These are phyloP conservation scores for Stachybotrys chlorohalonatus DNA, from an alignment of 2,329 filamentous ascomycete species.

Conservation along the genomic window DNA sequence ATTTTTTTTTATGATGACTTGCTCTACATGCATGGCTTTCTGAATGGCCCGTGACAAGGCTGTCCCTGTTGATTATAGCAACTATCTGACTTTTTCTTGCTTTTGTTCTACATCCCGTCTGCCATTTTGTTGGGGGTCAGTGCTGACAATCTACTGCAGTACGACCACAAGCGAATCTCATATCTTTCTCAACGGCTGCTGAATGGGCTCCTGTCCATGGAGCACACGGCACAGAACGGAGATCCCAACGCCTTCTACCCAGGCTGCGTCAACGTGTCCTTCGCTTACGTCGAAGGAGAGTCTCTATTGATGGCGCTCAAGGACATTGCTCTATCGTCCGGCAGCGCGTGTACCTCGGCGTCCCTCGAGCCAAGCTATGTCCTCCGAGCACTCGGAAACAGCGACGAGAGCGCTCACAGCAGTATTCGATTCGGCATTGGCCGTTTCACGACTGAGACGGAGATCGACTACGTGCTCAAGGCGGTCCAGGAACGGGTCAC, in stretches of 20 bases:
- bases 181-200: slow-evolving; percentile 74
- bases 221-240: slow-evolving; percentile 89
- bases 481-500: slow-evolving; percentile 84
- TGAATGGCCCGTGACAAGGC: slow-evolving; percentile 61
- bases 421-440: slow-evolving; percentile 97
- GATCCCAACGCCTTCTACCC: slow-evolving; percentile 79
- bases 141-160: slow-evolving; percentile 46
- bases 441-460: slow-evolving; percentile 86
- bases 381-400: slow-evolving; percentile 85
- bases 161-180: slow-evolving; percentile 80
- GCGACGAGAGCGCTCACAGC: slow-evolving; percentile 94
- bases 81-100: slow-evolving; percentile 44
- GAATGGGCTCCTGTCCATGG: slow-evolving; percentile 74
- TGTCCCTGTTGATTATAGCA: slow-evolving; percentile 55
- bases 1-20: slow-evolving; percentile 57
- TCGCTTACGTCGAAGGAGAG: slow-evolving; percentile 96
- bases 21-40: slow-evolving; percentile 84
- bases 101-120: background rate
- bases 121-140: slow-evolving; percentile 3
- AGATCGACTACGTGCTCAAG: slow-evolving; percentile 97
- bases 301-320: slow-evolving; percentile 97
- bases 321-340: slow-evolving; percentile 93
- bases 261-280: slow-evolving; percentile 96
- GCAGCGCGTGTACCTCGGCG: slow-evolving; percentile 93
- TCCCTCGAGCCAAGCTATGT: slow-evolving; percentile 97